Evolutionary conservation across 331 rosid genomes (phyloP).

Genomic region (Rhamnella rubrinervis): DNA sequence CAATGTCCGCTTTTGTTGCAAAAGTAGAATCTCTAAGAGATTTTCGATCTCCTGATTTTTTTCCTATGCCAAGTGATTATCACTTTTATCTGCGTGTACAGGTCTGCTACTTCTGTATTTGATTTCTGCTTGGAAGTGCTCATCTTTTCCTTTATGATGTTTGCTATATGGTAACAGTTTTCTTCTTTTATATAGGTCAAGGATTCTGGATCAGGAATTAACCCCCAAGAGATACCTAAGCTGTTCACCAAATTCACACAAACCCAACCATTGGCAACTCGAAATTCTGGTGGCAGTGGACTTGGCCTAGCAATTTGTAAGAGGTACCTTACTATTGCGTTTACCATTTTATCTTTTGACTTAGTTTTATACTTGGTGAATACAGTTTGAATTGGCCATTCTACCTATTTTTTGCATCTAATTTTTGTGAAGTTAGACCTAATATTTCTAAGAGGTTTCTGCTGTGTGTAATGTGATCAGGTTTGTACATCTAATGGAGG

Average conservation of each 20-base stretch:
- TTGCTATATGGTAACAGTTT: conserved; percentile 4
- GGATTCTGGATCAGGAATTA: conserved; percentile 88
- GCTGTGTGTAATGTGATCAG: conserved; percentile 47
- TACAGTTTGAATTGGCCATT: background rate
- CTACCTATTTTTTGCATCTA: background rate
- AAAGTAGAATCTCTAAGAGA: conserved; percentile 82
- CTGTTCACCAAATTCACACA: conserved; percentile 86
- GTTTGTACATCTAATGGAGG: conserved; percentile 97
- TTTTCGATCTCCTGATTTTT: conserved; percentile 63
- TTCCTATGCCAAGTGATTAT: conserved; percentile 59
- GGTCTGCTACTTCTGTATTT: conserved; percentile 55
- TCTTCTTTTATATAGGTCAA: conserved; percentile 52
- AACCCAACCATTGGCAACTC: conserved; percentile 60
- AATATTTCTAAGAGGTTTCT: background rate
- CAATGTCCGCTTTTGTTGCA: conserved; percentile 58
- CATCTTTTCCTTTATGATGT: conserved; percentile 9
- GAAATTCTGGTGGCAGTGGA: conserved; percentile 71
- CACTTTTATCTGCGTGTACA: conserved; percentile 88
- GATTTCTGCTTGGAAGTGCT: conserved; percentile 18
- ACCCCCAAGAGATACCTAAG: conserved; percentile 81
- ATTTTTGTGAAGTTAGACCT: background rate
- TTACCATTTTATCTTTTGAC: background rate
- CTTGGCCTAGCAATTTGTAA: conserved; percentile 92
- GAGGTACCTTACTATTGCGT: conserved; percentile 51
- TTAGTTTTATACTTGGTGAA: background rate